Base-by-base conservation (phyloP, 345 rosid species). In the Salix arbutifolia region DNA sequence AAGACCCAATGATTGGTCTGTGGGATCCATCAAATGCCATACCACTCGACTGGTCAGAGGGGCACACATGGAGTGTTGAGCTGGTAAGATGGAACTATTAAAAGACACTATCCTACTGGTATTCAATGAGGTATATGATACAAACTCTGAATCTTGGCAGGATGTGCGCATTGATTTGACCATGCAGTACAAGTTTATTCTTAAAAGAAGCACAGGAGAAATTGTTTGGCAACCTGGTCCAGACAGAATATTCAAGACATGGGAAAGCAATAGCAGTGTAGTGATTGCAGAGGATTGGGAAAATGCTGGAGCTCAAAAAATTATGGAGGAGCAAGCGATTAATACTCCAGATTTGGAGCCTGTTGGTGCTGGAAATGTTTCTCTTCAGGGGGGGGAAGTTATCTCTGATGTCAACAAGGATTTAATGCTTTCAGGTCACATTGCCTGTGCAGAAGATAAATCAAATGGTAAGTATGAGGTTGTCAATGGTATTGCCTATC, bases 161-260 rank as follows among this genome's bases (percentile, higher is more conserved):
- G 83, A 79, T 67, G 9, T 77, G 31, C 80, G 81, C 1, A 18
- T 74, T 50, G 75, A 68, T 2, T 26, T 58, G 61, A 70, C 81
- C 21, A 67, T 84, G n/a, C 85, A 79, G 19, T 82, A 73, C 83
- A 82, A 82, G 78, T 74, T 82, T 25, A 50, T 84, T 40, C 80
- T 82, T 33, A 69, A 72, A 72, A 69, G 26, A 67, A 62, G 48
- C 64, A 26, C 67, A 1, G 85, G 85, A 52, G 74, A 79, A n/a
- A 10, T 79, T 10, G 0, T 77, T 11, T 84, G 87, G 87, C 87
- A 78, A 58, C 84, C 82, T 37, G 88, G 88, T 18, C 76, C 81
- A 1, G 88, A 81, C 67, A 71, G 78, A 67, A 56, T 73, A 71
- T 78, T 85, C 30, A 80, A 65, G 52, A 74, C 81, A 10, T 83